Base-by-base conservation (phyloP, 106 monocot genomes). In the Dioscorea alata region DNA sequence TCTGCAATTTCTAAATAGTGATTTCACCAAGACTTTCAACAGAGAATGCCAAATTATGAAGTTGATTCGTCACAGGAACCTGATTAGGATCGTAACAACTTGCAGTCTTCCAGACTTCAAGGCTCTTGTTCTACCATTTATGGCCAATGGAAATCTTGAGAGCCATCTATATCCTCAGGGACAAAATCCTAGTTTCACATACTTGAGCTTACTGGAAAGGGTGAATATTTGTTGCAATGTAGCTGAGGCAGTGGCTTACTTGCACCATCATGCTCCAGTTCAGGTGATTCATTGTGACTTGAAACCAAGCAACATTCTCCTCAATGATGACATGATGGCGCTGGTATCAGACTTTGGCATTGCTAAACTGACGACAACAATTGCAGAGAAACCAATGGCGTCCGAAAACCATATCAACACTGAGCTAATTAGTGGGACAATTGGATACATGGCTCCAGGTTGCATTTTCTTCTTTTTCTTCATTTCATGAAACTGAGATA, bases 391-490 rank as follows among this genome's bases (percentile, higher is more conserved):
- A 35, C 64, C 22, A 25, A 69, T 62, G 17, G 22, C 12, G 12
- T 15, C 16, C 22, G 72, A 53, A 56, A 33, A 34, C 48, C 65
- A 34, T 51, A 68, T 69, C 2, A 64, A 62, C 1, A 68, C 73
- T 16, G 69, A 79, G 34, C n/a, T 64, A 18, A 32, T 79, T 6
- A 64, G 73, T 50, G 79, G 79, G 3, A 73, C 79, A 32, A 57
- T 79, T 17, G 79, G 79, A 54, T 79, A 79, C 56, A 63, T 79
- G 56, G 73, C 79, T 63, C 79, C 79, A 73, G 79, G 79, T 79
- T 18, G 28, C 13, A 73, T 17, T 14, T 50, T 21, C 60, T 70
- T 35, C 12, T 25, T 74, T 10, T 42, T n/a, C n/a, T n/a, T n/a
- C n/a, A n/a, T n/a, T n/a, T n/a, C 34, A 42, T 3, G 42, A 42